Conservation (phyloP, 2,329 filamentous ascomycete genomes). For the Fusarium annulatum region DNA sequence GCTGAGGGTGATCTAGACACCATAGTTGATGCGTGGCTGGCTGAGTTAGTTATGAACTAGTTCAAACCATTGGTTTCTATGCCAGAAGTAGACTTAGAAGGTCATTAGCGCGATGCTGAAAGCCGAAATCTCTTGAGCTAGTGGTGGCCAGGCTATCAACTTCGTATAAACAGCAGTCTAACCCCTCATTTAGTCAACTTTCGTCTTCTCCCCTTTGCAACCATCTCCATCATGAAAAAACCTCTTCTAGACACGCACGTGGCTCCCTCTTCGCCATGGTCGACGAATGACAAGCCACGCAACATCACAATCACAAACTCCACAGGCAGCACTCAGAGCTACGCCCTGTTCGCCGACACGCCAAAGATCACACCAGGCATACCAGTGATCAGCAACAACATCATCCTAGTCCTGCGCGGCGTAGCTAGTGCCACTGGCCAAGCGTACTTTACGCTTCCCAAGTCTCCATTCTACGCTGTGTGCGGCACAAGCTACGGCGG, state of each 20-base stretch:
- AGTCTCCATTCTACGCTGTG: background rate
- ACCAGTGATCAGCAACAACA: background rate
- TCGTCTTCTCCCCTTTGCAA: no score
- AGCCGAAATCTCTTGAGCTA: background rate
- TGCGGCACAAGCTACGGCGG: background rate
- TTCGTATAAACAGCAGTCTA: fast-evolving
- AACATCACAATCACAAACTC: background rate
- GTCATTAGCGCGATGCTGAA: background rate
- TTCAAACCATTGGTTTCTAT: no score
- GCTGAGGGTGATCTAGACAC: no score
- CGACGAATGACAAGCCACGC: background rate
- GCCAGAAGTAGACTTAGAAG: no score
- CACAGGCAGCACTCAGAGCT: background rate
- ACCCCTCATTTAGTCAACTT: background rate
- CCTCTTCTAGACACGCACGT: background rate
- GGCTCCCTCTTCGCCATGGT: background rate
- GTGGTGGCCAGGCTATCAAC: background rate
- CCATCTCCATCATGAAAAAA: background rate
- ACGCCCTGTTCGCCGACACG: background rate
- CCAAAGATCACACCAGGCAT: background rate
- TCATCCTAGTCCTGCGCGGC: background rate
- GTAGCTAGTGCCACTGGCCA: background rate
- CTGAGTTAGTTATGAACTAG: no score
- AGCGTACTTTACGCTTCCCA: background rate
- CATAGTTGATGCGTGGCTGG: no score